These are phyloP conservation scores for Tolypocladium pustulatum DNA, from an alignment of 2,329 filamentous ascomycete genomes.

Conservation along the genomic window DNA sequence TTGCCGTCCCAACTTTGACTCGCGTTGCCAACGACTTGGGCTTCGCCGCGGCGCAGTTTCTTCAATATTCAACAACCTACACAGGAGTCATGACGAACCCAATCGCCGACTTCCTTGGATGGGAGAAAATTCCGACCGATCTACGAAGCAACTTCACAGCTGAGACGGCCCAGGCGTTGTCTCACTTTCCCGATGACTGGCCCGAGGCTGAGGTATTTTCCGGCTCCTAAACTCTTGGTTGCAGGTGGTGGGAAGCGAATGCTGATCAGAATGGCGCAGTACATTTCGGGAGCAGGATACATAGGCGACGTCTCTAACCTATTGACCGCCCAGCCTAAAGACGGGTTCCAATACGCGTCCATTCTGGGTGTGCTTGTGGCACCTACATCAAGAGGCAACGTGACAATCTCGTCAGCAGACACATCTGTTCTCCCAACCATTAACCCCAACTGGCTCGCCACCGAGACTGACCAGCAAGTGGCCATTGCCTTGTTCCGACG, in stretches of 20 bases:
- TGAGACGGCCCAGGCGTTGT: neutral
- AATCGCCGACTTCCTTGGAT: neutral
- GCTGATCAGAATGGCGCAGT: neutral
- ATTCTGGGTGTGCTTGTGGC: constrained; percentile 16
- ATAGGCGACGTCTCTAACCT: neutral
- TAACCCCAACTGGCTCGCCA: constrained; percentile 32
- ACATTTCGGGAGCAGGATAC: neutral
- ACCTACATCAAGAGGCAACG: constrained; percentile 26
- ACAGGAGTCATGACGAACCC: neutral
- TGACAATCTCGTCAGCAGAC: constrained; percentile 24
- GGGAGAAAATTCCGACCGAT: neutral
- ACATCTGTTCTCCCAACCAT: constrained; percentile 26
- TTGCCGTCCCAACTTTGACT: neutral
- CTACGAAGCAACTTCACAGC: neutral
- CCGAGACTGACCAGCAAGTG: constrained; percentile 30
- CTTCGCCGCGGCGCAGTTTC: no score
- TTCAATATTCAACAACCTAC: no score
- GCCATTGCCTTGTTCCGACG: constrained; percentile 31
- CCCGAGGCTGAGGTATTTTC: neutral
- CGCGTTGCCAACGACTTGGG: no score
- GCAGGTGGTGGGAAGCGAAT: neutral
- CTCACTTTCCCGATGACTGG: neutral
- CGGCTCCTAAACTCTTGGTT: neutral
- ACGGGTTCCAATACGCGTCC: constrained; percentile 3
- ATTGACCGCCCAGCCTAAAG: neutral